Evolutionary conservation across 805 yeast genomes (phyloP).

Genomic region (Wickerhamomyces canadensis): DNA sequence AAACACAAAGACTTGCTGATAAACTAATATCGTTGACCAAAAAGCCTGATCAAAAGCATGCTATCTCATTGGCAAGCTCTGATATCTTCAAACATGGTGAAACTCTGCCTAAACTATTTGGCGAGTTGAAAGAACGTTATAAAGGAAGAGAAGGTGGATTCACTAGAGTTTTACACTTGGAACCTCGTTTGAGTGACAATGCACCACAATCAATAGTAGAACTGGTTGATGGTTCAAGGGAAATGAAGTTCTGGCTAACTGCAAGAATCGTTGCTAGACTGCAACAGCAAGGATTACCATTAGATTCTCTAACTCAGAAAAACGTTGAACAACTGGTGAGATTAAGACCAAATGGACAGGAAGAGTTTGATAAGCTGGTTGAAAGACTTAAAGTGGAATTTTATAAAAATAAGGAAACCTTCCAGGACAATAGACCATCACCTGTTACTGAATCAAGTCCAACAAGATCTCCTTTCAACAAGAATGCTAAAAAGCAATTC

Average conservation of each 20-base stretch:
- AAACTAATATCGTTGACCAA: slow-evolving; percentile 58
- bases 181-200: slow-evolving; percentile 82
- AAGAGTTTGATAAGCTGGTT: slow-evolving; percentile 56
- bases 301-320: slow-evolving; percentile 47
- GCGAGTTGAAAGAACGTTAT: slow-evolving; percentile 62
- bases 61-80: slow-evolving; percentile 31
- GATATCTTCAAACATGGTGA: slow-evolving; percentile 42
- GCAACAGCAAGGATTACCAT: slow-evolving; percentile 51
- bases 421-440: slow-evolving; percentile 17
- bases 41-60: slow-evolving; percentile 24
- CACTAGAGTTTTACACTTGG: slow-evolving; percentile 78
- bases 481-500: slow-evolving; percentile 13
- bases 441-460: slow-evolving; percentile 5
- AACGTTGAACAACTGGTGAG: slow-evolving; percentile 49
- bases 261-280: slow-evolving; percentile 86
- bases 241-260: slow-evolving; percentile 66
- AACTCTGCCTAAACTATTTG: slow-evolving; percentile 59
- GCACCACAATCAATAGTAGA: slow-evolving; percentile 89
- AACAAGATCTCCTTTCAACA: slow-evolving; percentile 18
- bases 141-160: slow-evolving; percentile 67
- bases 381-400: slow-evolving; percentile 45
- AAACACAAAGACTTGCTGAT: slow-evolving; percentile 59
- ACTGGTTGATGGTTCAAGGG: slow-evolving; percentile 69
- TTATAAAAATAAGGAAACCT: slow-evolving; percentile 23
- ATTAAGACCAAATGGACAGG: slow-evolving; percentile 44